These are phyloP conservation scores for Dothistroma pini DNA, from an alignment of 2,329 filamentous ascomycete species.

Conservation along the genomic window DNA sequence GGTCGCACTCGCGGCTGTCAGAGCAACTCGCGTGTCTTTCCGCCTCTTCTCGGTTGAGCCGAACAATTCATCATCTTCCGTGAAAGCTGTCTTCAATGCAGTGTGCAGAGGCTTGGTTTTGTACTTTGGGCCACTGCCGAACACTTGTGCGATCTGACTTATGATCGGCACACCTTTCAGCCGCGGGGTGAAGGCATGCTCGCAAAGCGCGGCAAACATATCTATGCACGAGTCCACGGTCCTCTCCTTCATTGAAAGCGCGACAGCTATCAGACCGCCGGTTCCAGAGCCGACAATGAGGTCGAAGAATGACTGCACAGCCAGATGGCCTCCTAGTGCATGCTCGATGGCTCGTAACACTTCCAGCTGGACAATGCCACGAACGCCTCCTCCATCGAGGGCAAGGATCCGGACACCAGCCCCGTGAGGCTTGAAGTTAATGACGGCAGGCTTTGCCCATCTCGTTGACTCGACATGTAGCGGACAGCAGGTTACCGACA, in stretches of 20 bases:
- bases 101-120: conserved; percentile 34
- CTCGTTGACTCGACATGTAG: conserved; percentile 31
- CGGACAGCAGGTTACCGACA: conserved; percentile 35
- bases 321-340: conserved; percentile 38
- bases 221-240: conserved; percentile 39
- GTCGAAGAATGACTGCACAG: conserved; percentile 48
- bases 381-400: conserved; percentile 43
- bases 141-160: conserved; percentile 28
- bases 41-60: conserved; percentile 24
- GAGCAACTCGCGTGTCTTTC: conserved; percentile 38
- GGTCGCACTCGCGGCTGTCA: conserved; percentile 42
- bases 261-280: conserved; percentile 46
- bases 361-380: conserved; percentile 46
- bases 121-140: conserved; percentile 32
- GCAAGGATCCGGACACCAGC: conserved; percentile 31
- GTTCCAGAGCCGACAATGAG: conserved; percentile 48
- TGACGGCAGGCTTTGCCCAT: conserved; percentile 36
- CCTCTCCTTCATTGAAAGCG: conserved; percentile 39
- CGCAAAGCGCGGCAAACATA: conserved; percentile 39
- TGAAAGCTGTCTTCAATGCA: conserved; percentile 41
- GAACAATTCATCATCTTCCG: conserved; percentile 32
- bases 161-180: conserved; percentile 37
- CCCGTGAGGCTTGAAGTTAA: conserved; percentile 29
- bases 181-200: conserved; percentile 42
- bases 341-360: conserved; percentile 42